Conservation (phyloP, 441 rosid species). For the Eutrema salsugineum region DNA sequence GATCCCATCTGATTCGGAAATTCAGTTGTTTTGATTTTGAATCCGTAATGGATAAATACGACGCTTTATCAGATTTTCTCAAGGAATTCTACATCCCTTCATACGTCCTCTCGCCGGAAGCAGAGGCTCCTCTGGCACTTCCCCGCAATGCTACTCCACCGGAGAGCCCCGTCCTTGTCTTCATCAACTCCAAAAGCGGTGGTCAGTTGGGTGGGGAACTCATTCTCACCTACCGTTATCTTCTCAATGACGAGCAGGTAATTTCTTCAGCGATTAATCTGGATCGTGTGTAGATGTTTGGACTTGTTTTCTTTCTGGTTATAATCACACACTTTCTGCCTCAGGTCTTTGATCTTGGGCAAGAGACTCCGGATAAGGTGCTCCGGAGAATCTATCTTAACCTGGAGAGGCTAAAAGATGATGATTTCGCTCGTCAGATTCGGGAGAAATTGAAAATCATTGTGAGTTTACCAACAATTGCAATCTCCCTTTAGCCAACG, state of each 20-base stretch:
- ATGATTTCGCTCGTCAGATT: conserved; percentile 45
- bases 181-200: conserved; percentile 85
- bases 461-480: conserved; percentile 39
- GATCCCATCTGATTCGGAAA: neutral
- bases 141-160: conserved; percentile 29
- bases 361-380: conserved; percentile 63
- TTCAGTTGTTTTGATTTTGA: neutral
- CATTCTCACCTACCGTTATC: conserved; percentile 54
- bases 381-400: conserved; percentile 61
- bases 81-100: conserved; percentile 55
- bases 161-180: conserved; percentile 64
- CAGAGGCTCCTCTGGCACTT: neutral
- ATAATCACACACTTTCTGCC: neutral
- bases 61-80: conserved; percentile 25
- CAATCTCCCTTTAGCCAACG: too few species aligned
- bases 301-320: too few species aligned
- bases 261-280: too few species aligned
- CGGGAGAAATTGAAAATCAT: conserved; percentile 53
- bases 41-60: conserved; percentile 37
- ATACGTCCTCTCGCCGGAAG: conserved; percentile 46
- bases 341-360: conserved; percentile 71
- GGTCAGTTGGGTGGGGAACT: conserved; percentile 94
- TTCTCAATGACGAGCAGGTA: conserved; percentile 54
- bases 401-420: conserved; percentile 54
- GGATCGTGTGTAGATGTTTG: too few species aligned